Evolutionary conservation across 306 rosid genomes (phyloP), one percentile per base, ranked within the genome.

Genomic region (Adenanthera pavonina): DNA sequence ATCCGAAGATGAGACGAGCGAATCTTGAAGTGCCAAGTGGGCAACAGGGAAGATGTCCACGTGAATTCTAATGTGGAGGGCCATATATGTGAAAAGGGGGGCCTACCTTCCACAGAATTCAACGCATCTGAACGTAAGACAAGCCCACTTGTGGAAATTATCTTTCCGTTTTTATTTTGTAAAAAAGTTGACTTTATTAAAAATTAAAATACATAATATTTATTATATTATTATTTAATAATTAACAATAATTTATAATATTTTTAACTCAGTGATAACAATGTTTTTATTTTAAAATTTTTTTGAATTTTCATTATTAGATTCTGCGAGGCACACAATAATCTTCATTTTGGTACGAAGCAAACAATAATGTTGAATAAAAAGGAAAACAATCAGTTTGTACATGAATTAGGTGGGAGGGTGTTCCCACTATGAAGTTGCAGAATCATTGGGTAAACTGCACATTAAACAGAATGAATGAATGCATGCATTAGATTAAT

Each of bases 21-120:
- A 20, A 30, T 30, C 9, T 33, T 34, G 0, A 61, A 0, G 41
- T 34, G 43, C 5, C 68, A 61, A 33, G 43, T 60, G 67, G 62
- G 34, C 1, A 59, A 20, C 1, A 9, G 65, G 16, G 65, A 59
- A 57, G 15, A 30, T 67, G 67, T 80, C 84, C 81, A 85, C 86
- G 80, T 85, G 84, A 83, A 76, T 68, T 46, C 85, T 43, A 73
- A 74, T 51, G 76, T 65, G 82, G 72, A n/a, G 81, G 84, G 78
- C 43, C 85, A 33, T 60, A 13, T 3, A 33, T 70, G 20, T 47
- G 20, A 70, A 8, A 70, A 25, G 59, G 17, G 1, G 64, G 38
- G 7, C 49, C 61, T 35, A 40, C 48, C 19, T 36, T 78, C 25
- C 35, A 80, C 53, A 40, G 43, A 85, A 77, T 17, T 44, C 34